Conservation (phyloP, 192 early-diverging fungal genomes). For the Entomortierella lignicola region DNA sequence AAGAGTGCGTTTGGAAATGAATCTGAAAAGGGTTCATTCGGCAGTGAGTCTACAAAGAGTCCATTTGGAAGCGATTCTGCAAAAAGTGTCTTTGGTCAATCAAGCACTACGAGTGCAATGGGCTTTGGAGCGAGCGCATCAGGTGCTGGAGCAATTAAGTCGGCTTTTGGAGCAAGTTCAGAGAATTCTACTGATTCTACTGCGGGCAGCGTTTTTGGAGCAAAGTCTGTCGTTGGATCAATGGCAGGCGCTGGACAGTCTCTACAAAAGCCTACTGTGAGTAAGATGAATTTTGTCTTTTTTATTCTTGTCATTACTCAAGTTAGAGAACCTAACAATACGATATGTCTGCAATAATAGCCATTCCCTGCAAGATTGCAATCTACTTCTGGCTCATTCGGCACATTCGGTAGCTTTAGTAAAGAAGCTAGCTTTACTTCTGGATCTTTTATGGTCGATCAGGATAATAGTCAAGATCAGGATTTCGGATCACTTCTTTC, state of each 20-base stretch:
- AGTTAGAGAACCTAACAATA: no score
- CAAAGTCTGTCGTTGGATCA: conserved; percentile 39
- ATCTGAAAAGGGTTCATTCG: no score
- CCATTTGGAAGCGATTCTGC: conserved; percentile 9
- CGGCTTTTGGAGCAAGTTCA: neutral
- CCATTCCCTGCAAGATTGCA: conserved; percentile 2
- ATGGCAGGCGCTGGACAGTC: conserved; percentile 1
- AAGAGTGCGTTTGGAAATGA: conserved; percentile 32
- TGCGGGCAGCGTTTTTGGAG: conserved; percentile 40
- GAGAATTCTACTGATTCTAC: conserved; percentile 23
- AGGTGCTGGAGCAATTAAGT: no score
- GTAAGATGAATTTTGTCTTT: no score
- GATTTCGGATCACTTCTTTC: conserved; percentile 47
- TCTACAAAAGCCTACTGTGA: neutral
- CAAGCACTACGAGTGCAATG: conserved; percentile 5
- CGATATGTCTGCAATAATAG: neutral
- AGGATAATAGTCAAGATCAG: conserved; percentile 15
- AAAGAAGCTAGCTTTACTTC: conserved; percentile 41
- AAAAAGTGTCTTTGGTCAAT: conserved; percentile 32
- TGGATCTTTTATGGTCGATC: conserved; percentile 25
- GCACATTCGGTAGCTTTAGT: conserved; percentile 41
- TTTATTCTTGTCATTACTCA: no score
- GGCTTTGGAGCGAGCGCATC: neutral
- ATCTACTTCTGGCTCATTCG: conserved; percentile 11
- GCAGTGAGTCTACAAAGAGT: conserved; percentile 15